These are phyloP conservation scores for Amylocarpus encephaloides DNA, from an alignment of 2,329 filamentous ascomycete species.

Conservation along the genomic window DNA sequence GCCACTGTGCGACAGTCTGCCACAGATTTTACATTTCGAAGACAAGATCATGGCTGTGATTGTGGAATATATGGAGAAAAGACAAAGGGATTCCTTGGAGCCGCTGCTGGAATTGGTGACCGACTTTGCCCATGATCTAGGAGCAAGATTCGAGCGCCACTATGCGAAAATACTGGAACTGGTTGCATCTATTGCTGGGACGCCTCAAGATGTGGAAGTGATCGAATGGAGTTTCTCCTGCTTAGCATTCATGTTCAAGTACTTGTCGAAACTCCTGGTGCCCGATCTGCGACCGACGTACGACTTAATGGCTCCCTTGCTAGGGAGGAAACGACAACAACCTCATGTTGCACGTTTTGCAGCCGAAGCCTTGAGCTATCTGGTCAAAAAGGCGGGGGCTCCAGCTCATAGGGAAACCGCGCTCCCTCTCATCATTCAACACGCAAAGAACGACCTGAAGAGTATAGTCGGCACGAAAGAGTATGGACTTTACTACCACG, in stretches of 20 bases:
- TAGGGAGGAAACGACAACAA: conserved; percentile 77
- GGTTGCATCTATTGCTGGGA: conserved; percentile 71
- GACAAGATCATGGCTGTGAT: conserved; percentile 75
- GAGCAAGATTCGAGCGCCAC: conserved; percentile 79
- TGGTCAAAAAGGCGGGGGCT: conserved; percentile 81
- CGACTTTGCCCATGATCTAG: conserved; percentile 91
- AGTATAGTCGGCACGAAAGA: conserved; percentile 47
- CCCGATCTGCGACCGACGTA: conserved; percentile 81
- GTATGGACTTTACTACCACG: conserved; percentile 69
- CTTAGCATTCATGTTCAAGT: conserved; percentile 94
- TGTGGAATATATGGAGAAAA: conserved; percentile 66
- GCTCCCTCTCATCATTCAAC: conserved; percentile 62
- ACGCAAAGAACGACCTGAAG: conserved; percentile 64
- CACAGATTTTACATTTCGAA: conserved; percentile 88
- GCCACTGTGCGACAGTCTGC: conserved; percentile 79
- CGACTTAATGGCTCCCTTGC: conserved; percentile 72
- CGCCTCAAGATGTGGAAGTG: conserved; percentile 74
- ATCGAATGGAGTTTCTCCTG: conserved; percentile 97
- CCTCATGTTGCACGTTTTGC: conserved; percentile 86
- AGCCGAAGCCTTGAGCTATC: conserved; percentile 89
- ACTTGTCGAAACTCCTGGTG: conserved; percentile 79
- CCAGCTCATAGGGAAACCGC: conserved; percentile 69
- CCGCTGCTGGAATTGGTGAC: conserved; percentile 82
- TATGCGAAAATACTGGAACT: conserved; percentile 70
- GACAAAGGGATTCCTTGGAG: conserved; percentile 75